phyloP scores from a whole-genome alignment of 2,329 filamentous ascomycete species.

The Fusarium sp. region DNA sequence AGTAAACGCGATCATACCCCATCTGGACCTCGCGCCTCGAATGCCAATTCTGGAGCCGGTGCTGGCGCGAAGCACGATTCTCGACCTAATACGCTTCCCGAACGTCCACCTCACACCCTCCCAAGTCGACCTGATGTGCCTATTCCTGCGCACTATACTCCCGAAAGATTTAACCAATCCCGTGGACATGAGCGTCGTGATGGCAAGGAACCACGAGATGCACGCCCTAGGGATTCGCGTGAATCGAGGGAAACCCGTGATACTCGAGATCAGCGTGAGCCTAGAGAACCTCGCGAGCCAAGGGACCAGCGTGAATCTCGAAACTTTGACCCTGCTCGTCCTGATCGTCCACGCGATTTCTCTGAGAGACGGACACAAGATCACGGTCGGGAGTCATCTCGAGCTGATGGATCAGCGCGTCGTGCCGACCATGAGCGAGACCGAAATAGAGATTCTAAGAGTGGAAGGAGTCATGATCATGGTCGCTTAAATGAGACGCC shows the following conservation, averaged over 20 bases:
- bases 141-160: conserved; percentile 61
- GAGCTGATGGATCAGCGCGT: conserved; percentile 52
- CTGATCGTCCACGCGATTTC: conserved; percentile 58
- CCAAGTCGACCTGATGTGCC: conserved; percentile 71
- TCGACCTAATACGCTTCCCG: conserved; percentile 54
- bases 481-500: conserved; percentile 47
- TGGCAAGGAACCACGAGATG: conserved; percentile 52
- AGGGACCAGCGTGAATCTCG: conserved; percentile 54
- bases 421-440: conserved; percentile 59
- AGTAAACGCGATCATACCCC: conserved; percentile 44
- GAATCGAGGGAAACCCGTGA: conserved; percentile 46
- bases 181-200: conserved; percentile 58
- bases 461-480: conserved; percentile 47
- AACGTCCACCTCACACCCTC: conserved; percentile 56
- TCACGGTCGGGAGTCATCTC: conserved; percentile 40
- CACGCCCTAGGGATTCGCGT: conserved; percentile 52
- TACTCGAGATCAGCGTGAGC: conserved; percentile 50
- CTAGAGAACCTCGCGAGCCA: conserved; percentile 55
- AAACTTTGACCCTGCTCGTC: conserved; percentile 56
- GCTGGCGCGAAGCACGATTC: conserved; percentile 44
- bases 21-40: conserved; percentile 45
- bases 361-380: conserved; percentile 60
- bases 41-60: conserved; percentile 39
- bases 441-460: conserved; percentile 50
- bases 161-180: conserved; percentile 60